Evolutionary conservation across 106 monocot genomes (phyloP), one percentile per base, ranked within the genome.

Genomic region (Gastrodia elata): DNA sequence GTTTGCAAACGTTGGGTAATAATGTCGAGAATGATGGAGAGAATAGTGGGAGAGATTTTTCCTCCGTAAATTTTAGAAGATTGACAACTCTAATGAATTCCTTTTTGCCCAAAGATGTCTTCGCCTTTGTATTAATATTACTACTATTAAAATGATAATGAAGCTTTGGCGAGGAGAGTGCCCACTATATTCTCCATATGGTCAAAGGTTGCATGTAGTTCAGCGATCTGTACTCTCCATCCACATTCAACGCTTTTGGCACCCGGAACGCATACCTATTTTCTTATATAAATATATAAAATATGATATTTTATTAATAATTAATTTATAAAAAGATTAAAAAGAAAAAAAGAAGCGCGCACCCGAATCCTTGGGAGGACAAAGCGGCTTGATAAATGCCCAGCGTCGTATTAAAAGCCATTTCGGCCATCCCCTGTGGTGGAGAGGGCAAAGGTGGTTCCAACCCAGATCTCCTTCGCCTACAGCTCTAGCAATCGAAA

Each of bases 141-240:
- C 27, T 8, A 11, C 42, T 55, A 27, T 24, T 35, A 36, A 79
- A 75, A 33, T 72, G 79, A 71, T 83, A 73, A 32, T 75, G 41
- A 6, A 88, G 77, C 75, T 88, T 77, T 22, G 88, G 91, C 6
- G 77, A 77, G 8, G 84, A 84, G 9, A 91, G 55, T 48, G 91
- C 91, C 91, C 91, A 88, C 36, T 91, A 88, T 88, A 91, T 91
- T 6, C 86, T 85, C 91, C 91, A 91, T 81, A 91, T 91, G 20
- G 91, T 83, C 56, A 91, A 72, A 35, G 91, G 91, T 3, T 88
- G 81, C 91, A 91, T 91, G 73, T 91, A 88, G 73, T 79, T 77
- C 38, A 91, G 18, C 11, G 91, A 85, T 40, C 91, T 38, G 76
- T 82, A 91, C 55, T 82, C 68, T n/a, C 81, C 88, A 3, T 81